Conservation (phyloP, 202 grass and related monocot genomes). For the Alloteropsis angusta region DNA sequence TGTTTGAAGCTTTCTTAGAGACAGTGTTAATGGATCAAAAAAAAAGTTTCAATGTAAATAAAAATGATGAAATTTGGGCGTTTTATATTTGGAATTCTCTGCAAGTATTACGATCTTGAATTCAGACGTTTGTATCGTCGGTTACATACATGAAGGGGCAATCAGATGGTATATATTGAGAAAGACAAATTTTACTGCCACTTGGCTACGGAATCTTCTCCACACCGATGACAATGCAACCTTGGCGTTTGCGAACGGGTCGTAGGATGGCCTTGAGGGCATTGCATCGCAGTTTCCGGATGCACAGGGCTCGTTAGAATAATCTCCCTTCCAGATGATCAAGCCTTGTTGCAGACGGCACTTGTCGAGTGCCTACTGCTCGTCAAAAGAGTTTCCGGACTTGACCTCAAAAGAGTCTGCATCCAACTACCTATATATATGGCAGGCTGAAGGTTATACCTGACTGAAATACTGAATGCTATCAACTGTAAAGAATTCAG, state of each 20-base stretch:
- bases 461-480: not conserved
- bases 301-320: not conserved
- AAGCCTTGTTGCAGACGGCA: not conserved
- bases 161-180: not conserved
- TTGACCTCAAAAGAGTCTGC: too few relatives aligned
- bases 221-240: not conserved
- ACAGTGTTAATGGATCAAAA: too few relatives aligned
- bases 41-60: too few relatives aligned
- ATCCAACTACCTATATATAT: too few relatives aligned
- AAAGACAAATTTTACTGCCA: not conserved
- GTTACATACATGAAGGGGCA: too few relatives aligned
- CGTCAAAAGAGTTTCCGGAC: too few relatives aligned
- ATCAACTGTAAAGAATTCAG: not conserved
- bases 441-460: too few relatives aligned
- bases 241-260: not conserved
- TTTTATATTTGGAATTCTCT: too few relatives aligned
- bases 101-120: too few relatives aligned
- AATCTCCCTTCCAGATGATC: not conserved
- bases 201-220: not conserved
- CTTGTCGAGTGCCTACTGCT: not conserved
- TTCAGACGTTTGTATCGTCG: too few relatives aligned
- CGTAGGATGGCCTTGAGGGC: not conserved
- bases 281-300: not conserved
- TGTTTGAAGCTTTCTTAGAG: too few relatives aligned
- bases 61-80: too few relatives aligned